A percentile compares a stretch with the other conserved stretches of the same genome.
Evolutionary conservation across 176 grass and related monocot genomes (phyloP).

Genomic region (Thalia dealbata): DNA sequence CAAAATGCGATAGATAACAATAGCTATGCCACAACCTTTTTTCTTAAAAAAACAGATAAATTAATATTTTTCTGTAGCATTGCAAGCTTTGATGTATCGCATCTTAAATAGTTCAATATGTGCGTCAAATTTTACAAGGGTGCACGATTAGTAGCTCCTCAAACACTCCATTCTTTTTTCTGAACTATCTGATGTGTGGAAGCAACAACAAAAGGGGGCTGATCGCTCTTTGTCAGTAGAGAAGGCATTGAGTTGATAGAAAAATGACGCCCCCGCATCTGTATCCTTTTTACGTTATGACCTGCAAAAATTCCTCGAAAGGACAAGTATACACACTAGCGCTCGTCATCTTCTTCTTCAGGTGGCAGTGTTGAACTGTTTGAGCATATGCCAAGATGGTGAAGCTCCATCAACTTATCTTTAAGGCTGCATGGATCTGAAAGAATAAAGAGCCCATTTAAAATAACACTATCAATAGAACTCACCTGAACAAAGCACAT

Average conservation of each 20-base stretch:
- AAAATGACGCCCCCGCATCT: no score
- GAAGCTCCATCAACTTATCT: constrained; percentile 62
- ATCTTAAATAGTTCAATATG: no score
- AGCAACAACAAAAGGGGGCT: neutral
- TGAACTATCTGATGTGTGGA: neutral
- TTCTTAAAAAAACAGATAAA: no score
- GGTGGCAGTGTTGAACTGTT: constrained; percentile 68
- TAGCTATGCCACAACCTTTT: no score
- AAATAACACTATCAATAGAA: neutral
- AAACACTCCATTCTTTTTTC: neutral
- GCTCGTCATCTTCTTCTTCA: constrained; percentile 64
- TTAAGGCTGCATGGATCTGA: constrained; percentile 53
- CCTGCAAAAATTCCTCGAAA: no score
- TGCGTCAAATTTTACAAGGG: no score
- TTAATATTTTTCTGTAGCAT: no score
- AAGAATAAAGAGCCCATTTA: neutral
- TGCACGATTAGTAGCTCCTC: neutral
- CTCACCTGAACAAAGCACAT: neutral
- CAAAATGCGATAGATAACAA: no score
- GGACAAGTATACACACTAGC: neutral
- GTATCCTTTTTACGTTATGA: no score
- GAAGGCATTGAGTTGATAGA: neutral
- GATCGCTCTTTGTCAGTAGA: neutral
- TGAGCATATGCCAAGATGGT: constrained; percentile 65
- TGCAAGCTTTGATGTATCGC: no score